Evolutionary conservation across 345 rosid species (phyloP), one percentile per base, ranked within the genome.

Genomic region (Jatropha curcas): DNA sequence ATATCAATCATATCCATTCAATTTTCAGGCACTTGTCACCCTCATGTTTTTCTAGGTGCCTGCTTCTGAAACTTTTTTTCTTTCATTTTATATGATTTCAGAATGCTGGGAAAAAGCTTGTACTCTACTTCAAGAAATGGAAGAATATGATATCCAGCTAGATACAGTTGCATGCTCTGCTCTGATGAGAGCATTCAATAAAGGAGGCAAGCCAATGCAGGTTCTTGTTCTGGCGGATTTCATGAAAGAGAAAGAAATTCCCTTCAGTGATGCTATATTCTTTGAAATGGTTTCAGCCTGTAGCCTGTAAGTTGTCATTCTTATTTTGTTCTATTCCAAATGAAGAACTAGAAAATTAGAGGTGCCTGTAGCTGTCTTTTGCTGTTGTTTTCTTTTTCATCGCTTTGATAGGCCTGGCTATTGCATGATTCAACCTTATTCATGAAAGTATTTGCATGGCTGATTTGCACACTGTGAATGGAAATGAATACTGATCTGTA

Each of bases 171-270:
- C 92, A 27, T 89, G 88, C 75, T 88, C 97, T 17, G 94, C 89
- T 50, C 74, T 92, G 79, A 92, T 94, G 97, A 89, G 88, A 84
- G 91, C 95, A 79, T 92, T 90, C 73, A 94, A 92, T 77, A 89
- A 87, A 79, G 88, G 87, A 78, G 92, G 85, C 34, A 82, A 82
- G 60, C 89, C 95, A 1, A 84, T 92, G 24, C 87, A 90, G 85
- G 93, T 92, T 68, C 86, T 92, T 68, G 65, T 73, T 71, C 76
- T 92, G 62, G 90, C 88, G 65, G 88, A 88, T 60, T 78, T 81
- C 61, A 88, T 92, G 93, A 82, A 74, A 71, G 94, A 89, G 71
- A 90, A 78, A 78, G 82, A 84, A 33, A 77, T 92, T 60, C 82
- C 93, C 68, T 86, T 90, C 69, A 77, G 31, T 34, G 94, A 91